Evolutionary conservation across 208 protist species (phyloP).

Genomic region (Acanthamoeba castellanii): DNA sequence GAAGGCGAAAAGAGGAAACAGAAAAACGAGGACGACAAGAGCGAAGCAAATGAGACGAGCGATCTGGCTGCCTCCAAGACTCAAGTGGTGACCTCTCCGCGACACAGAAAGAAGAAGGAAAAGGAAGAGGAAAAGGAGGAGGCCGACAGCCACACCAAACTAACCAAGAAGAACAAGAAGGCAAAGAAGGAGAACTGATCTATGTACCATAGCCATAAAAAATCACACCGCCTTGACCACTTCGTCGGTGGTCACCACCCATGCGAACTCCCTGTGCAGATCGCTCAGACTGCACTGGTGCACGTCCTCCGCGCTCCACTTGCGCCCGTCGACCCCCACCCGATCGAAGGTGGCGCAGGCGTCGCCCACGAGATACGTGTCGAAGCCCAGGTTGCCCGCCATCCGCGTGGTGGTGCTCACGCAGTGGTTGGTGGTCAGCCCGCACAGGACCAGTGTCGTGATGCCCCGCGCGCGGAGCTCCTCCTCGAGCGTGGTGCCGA

Average conservation of each 20-base stretch:
- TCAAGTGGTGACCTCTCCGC: background rate
- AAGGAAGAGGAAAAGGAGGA: too few species aligned
- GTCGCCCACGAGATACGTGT: slow-evolving; percentile 22
- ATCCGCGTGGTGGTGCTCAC: slow-evolving; percentile 25
- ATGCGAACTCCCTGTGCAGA: background rate
- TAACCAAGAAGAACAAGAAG: background rate
- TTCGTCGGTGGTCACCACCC: background rate
- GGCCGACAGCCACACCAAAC: background rate
- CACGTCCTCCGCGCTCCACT: slow-evolving; percentile 28
- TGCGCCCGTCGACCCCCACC: background rate
- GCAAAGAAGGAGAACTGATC: background rate
- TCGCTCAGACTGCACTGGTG: slow-evolving; percentile 20
- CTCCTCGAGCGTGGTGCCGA: slow-evolving; percentile 8
- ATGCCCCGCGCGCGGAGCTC: background rate
- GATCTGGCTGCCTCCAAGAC: background rate
- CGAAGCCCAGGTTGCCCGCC: slow-evolving; percentile 9
- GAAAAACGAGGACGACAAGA: background rate
- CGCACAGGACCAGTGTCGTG: background rate
- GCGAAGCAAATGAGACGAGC: too few species aligned
- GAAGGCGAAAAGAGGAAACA: background rate
- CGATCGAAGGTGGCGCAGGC: slow-evolving; percentile 28
- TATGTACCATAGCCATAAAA: background rate
- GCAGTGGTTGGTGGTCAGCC: slow-evolving; percentile 30
- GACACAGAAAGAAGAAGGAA: background rate
- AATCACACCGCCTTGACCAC: background rate